Evolutionary conservation across 768 basidiomycete species (phyloP).

Genomic region (Butyriboletus loyo): DNA sequence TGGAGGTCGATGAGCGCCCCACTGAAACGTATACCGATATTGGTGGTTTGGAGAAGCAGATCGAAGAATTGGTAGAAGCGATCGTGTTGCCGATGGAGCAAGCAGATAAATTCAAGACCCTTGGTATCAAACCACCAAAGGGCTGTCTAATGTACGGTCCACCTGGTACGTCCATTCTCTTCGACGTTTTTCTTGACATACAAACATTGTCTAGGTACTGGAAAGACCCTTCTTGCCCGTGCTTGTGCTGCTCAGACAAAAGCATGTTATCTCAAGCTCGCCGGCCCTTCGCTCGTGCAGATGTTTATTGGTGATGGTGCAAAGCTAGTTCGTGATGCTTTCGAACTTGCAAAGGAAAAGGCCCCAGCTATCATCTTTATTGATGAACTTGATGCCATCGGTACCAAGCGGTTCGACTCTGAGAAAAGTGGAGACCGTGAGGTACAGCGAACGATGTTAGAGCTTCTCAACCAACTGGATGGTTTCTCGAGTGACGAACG

Average conservation of each 20-base stretch:
- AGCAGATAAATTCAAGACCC: slow-evolving; percentile 94
- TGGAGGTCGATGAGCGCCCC: slow-evolving; percentile 98
- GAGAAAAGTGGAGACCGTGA: slow-evolving; percentile 99
- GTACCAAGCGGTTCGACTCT: slow-evolving; percentile 97
- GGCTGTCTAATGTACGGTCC: slow-evolving; percentile 99
- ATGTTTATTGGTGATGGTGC: slow-evolving; percentile 99
- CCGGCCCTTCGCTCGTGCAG: slow-evolving; percentile 96
- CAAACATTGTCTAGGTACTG: slow-evolving; percentile 59
- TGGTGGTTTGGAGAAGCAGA: slow-evolving; percentile 98
- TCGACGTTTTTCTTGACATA: not conserved
- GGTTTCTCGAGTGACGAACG: slow-evolving; percentile 96
- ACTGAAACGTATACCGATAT: slow-evolving; percentile 98
- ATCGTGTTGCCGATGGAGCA: slow-evolving; percentile 99
- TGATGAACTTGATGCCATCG: slow-evolving; percentile 97
- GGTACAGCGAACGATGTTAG: slow-evolving; percentile 99
- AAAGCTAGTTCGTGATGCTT: slow-evolving; percentile 97
- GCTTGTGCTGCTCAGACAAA: slow-evolving; percentile 98
- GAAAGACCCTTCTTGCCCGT: slow-evolving; percentile 95
- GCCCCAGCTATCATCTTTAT: slow-evolving; percentile 99
- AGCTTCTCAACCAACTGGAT: slow-evolving; percentile 95
- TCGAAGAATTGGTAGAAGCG: slow-evolving; percentile 96
- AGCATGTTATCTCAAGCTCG: slow-evolving; percentile 96
- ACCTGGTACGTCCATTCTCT: slow-evolving; percentile 58
- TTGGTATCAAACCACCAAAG: slow-evolving; percentile 98
- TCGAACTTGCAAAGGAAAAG: slow-evolving; percentile 97